Evolutionary conservation across 164 flowering plant species (phyloP), one percentile per base, ranked within the genome.

Genomic region (Dillenia turbinata): DNA sequence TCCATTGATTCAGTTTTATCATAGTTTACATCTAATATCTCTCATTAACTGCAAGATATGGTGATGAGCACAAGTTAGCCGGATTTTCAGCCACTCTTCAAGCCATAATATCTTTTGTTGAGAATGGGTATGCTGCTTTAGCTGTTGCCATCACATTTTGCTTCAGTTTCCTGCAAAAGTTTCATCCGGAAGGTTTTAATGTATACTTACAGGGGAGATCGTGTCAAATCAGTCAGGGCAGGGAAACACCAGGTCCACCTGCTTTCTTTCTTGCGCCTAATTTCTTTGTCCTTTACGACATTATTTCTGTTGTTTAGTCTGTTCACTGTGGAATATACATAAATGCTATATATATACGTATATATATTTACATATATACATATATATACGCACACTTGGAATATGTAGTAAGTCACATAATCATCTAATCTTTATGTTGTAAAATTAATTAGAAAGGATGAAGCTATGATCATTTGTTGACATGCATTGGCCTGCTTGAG

Each of bases 1-100:
- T 17, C 19, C 13, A 45, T 40, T 47, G 5, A 45, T 50, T 47
- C 33, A 14, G 12, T 15, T 51, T 13, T 33, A 4, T 40, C 26
- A 10, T 13, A 24, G 40, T 22, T 24, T 54, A 22, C 26, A n/a
- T 12, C 3, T 51, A 5, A 17, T 58, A 33, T 63, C 24, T 50
- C 10, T 59, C 10, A 40, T 60, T 59, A 50, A 48, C 46, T 62
- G 78, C 60, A 69, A 95, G 99, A 77, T 85, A 95, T 73, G 99
- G 99, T 59, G 99, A 95, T 77, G 97, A 90, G 56, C 89, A 89
- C 71, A 92, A 83, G 82, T 85, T 95, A 45, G 99, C 99, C 14
- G 99, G 99, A 47, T 95, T 95, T 78, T 88, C 99, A 57, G 99
- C 97, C 52, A 89, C 97, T 19, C 76, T 95, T 76, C 99, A 95